phyloP scores from a whole-genome alignment of 345 rosid genomes.

The Kernera saxatilis region DNA sequence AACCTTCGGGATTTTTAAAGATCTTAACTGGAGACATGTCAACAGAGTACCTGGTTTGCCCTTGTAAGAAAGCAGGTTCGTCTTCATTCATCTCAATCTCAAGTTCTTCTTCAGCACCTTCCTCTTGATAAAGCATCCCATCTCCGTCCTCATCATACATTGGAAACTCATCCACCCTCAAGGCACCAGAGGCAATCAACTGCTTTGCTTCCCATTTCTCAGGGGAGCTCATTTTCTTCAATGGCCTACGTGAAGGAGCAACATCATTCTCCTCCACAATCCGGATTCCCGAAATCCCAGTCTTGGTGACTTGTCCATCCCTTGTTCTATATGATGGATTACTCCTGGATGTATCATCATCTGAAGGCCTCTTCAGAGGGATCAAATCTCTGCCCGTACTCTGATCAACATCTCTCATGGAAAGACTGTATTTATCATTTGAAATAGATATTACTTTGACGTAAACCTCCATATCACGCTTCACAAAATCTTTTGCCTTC shows the following conservation, averaged over 20 bases:
- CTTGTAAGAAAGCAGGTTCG: conserved; percentile 75
- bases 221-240: conserved; percentile 82
- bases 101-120: conserved; percentile 83
- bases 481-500: conserved; percentile 51
- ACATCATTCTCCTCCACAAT: conserved; percentile 52
- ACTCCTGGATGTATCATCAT: conserved; percentile 50
- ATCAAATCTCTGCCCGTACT: conserved; percentile 73
- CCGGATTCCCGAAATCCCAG: conserved; percentile 68
- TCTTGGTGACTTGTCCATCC: conserved; percentile 49
- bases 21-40: conserved; percentile 89
- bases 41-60: conserved; percentile 58
- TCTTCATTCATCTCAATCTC: conserved; percentile 88
- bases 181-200: conserved; percentile 79
- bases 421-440: conserved; percentile 57
- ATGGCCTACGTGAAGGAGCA: conserved; percentile 49
- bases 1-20: conserved; percentile 86
- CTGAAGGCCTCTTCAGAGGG: conserved; percentile 52
- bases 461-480: conserved; percentile 70
- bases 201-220: conserved; percentile 88
- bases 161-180: conserved; percentile 52
- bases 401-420: conserved; percentile 88
- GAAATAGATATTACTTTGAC: conserved; percentile 74
- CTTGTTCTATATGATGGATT: conserved; percentile 43
- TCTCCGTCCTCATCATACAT: conserved; percentile 78
- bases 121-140: conserved; percentile 71